A percentile compares a stretch with the other conserved stretches of the same genome.
phyloP scores from a whole-genome alignment of 2,329 filamentous ascomycete genomes.

The Botrytis cinerea region DNA sequence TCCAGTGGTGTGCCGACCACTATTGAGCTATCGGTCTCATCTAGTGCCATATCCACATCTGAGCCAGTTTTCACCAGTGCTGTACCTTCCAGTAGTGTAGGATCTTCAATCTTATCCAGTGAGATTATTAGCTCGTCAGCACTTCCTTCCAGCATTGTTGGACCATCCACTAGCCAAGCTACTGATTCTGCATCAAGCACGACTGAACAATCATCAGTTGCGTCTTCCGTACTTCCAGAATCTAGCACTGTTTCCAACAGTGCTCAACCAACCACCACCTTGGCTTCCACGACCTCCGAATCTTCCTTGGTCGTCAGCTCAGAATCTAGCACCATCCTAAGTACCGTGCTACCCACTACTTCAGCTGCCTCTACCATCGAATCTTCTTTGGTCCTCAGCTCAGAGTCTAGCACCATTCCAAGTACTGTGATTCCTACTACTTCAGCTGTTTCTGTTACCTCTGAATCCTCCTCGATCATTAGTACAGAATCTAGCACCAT shows the following conservation, averaged over 20 bases:
- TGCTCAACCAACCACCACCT: background rate
- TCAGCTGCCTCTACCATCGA: background rate
- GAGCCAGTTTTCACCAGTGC: background rate
- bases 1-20: background rate
- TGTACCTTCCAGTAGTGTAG: background rate
- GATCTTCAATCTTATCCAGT: background rate
- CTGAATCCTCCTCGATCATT: background rate
- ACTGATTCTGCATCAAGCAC: background rate
- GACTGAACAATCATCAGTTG: background rate
- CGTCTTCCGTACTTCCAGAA: background rate
- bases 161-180: background rate
- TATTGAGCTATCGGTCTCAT: background rate
- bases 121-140: background rate
- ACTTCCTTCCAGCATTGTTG: background rate
- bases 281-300: background rate
- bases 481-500: background rate
- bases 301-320: background rate
- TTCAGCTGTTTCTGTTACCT: background rate
- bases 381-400: too few species aligned
- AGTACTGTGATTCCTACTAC: background rate
- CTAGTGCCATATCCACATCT: background rate
- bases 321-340: background rate
- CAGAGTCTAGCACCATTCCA: background rate
- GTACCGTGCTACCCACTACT: background rate
- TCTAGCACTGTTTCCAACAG: background rate